Base-by-base conservation (phyloP, 495 filamentous ascomycete species). In the Geopyxis carbonaria region DNA sequence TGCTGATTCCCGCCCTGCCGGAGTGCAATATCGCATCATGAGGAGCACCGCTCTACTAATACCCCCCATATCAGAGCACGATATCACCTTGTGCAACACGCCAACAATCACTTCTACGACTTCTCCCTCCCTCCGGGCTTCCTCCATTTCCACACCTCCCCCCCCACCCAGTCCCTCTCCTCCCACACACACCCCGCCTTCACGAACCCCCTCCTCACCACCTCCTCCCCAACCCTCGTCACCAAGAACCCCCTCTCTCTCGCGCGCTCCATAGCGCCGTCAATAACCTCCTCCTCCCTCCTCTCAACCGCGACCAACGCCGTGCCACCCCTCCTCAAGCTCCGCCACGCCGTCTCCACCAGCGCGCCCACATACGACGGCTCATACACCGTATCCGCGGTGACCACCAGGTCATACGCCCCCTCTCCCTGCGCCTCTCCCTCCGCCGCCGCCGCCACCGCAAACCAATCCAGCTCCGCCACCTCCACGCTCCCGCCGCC, bases 151-250 rank as follows among this genome's bases (percentile, higher is more conserved):
- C 59, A 61, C 39, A 59, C 50, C 42, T 53, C 59, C 2, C 48
- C 52, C 0, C 59, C 60, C 15, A 51, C 55, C 48, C 46, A 53
- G 4, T 58, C 45, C 54, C 56, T 32, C 53, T 61, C 27, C 34
- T 57, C 18, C 50, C 50, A 53, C 55, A 48, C 25, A 48, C 65
- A 14, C 34, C 64, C 24, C 2, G 16, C 41, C 4, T 16, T 28
- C n/a, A 34, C 33, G 15, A 53, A n/a, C 56, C 65, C 37, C 57
- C 59, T 36, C 58, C 51, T 38, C 47, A 66, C 43, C 48, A 56
- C 25, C 48, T 59, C 39, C 49, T 61, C 24, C 40, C 58, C 27
- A n/a, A 55, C 16, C 22, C 22, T 55, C 19, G 19, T 39, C 11
- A 53, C 45, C n/a, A 28, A 25, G 10, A 55, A 55, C 8, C 46